Evolutionary conservation across 176 grass and related monocot genomes (phyloP), one percentile per base, ranked within the genome.

Genomic region (Oryza officinalis): DNA sequence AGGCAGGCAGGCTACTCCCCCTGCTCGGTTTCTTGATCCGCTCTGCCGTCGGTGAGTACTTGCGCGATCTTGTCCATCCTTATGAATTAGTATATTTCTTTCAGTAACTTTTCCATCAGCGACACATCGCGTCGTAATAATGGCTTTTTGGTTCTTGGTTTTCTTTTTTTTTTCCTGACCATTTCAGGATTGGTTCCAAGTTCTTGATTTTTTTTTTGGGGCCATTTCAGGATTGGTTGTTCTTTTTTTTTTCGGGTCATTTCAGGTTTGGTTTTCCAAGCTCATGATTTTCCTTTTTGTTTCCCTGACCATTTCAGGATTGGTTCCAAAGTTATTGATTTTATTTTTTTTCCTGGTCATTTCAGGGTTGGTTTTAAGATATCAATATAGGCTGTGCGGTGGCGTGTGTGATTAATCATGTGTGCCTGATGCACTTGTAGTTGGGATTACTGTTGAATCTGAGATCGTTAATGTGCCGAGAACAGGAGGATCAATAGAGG

Each of bases 341-440:
- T 33, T 20, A 23, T 20, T 78, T 57, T 54, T 28, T 74, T 66
- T n/a, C 0, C 46, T 4, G 10, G 30, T 52, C 6, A 12, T 64
- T 72, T 78, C 82, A 81, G 26, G 76, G 26, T 81, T 76, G 25
- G n/a, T 76, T 67, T 12, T 64, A 31, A 75, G 17, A 72, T 43
- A 26, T 49, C 68, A 43, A 81, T 37, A 63, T 63, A 33, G 54
- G 18, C 27, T 46, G n/a, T 7, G 2, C 3, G 2, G 26, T 71
- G 32, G 46, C 33, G 0, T 80, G 11, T 32, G 12, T 76, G 31
- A 31, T 25, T 60, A 63, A 47, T 69, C 38, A 44, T 28, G 50
- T 49, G 6, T 52, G 25, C 20, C 27, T 71, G 44, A 66, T 77
- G 46, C 44, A 35, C 59, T 22, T 87, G 8, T 30, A 82, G 78